Evolutionary conservation across 257 asterid genomes (phyloP).

Genomic region (Verbascum thapsus): DNA sequence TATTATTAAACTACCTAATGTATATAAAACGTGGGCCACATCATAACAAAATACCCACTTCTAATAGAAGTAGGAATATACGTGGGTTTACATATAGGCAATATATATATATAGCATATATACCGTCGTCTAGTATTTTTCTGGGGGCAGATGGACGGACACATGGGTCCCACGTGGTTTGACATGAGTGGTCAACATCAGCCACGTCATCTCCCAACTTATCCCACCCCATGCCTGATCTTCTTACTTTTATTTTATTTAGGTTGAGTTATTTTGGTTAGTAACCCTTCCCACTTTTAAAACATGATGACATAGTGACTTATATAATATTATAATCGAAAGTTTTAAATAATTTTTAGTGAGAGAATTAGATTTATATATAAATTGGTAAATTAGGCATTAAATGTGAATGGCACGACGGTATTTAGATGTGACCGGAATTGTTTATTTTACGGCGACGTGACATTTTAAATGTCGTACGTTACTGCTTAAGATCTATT

Average conservation of each 20-base stretch:
- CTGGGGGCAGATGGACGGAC: slow-evolving; percentile 13
- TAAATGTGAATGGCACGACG: slow-evolving; percentile 37
- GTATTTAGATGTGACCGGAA: slow-evolving; percentile 44
- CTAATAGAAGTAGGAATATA: too few relatives aligned
- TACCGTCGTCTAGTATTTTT: background rate
- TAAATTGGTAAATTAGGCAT: background rate
- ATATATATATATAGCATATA: too few relatives aligned
- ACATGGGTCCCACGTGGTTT: slow-evolving; percentile 42
- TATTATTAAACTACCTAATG: too few relatives aligned
- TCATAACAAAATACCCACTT: too few relatives aligned
- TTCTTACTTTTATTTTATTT: background rate
- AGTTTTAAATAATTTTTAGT: too few relatives aligned
- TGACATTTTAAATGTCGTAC: slow-evolving; percentile 40
- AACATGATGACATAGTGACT: too few relatives aligned
- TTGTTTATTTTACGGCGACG: slow-evolving; percentile 49
- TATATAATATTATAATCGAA: too few relatives aligned
- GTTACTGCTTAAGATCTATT: slow-evolving; percentile 35
- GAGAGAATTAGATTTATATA: too few relatives aligned
- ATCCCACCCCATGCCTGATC: slow-evolving; percentile 27
- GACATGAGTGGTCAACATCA: slow-evolving; percentile 53
- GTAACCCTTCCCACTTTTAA: too few relatives aligned
- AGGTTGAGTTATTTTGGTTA: background rate
- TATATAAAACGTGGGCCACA: too few relatives aligned
- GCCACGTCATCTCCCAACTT: slow-evolving; percentile 51
- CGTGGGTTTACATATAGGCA: too few relatives aligned